Evolutionary conservation across 2,329 filamentous ascomycete species (phyloP).

Genomic region (Seiridium unicorne): DNA sequence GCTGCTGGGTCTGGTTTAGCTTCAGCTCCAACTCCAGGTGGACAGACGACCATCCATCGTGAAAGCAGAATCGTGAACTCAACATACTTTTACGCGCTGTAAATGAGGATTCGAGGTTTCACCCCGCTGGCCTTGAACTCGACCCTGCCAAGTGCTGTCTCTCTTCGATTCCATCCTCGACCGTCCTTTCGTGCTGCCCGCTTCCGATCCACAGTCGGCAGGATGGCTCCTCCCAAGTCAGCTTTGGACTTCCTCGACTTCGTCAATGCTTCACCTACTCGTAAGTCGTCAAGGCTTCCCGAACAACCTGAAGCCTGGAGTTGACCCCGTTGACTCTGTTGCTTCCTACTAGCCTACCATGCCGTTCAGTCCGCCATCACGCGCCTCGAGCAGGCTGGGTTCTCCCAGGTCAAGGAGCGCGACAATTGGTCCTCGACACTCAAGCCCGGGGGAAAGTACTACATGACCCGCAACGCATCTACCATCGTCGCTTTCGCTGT

Average conservation of each 20-base stretch:
- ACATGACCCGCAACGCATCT: conserved; percentile 88
- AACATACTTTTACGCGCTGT: too few species aligned
- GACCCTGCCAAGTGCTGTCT: too few species aligned
- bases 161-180: too few species aligned
- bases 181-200: neutral
- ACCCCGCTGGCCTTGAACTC: too few species aligned
- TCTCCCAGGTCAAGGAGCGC: conserved; percentile 84
- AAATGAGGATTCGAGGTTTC: too few species aligned
- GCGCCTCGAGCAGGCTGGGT: conserved; percentile 79
- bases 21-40: too few species aligned
- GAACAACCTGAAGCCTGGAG: too few species aligned
- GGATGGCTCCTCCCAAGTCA: conserved; percentile 52
- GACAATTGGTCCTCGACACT: conserved; percentile 82
- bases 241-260: conserved; percentile 89
- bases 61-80: too few species aligned
- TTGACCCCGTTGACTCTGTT: too few species aligned
- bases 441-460: conserved; percentile 90
- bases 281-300: conserved; percentile 47
- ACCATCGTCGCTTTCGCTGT: conserved; percentile 92
- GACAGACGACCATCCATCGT: too few species aligned
- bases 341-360: conserved; percentile 77
- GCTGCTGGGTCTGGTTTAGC: too few species aligned
- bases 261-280: conserved; percentile 90
- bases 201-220: conserved; percentile 15
- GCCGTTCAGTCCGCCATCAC: conserved; percentile 78